Evolutionary conservation across 805 yeast genomes (phyloP), one percentile per base, ranked within the genome.

Genomic region (Debaryomyces castellii): DNA sequence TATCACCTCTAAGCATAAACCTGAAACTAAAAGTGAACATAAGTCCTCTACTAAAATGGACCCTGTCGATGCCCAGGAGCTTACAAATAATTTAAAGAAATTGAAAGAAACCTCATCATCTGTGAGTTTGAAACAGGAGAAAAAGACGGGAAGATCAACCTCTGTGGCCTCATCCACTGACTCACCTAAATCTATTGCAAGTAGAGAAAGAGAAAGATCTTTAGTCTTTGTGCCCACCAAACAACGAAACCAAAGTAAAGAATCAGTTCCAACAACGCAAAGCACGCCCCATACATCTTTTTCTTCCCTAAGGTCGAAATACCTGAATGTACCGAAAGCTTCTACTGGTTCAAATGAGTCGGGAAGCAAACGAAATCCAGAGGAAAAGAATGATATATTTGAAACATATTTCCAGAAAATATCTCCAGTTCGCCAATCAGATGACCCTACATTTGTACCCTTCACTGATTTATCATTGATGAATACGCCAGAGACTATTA

Each of bases 401-500:
- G 38, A 46, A 20, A 21, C 39, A 17, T 30, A 20, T 16, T 39
- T 24, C 14, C 12, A 32, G 25, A 25, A 21, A 14, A 32, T 30
- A 30, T 21, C 23, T 12, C 42, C 39, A 9, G n/a, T 32, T n/a
- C n/a, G 17, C 4, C 16, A 16, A 22, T 18, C 39, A 4, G 40
- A 43, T 17, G 23, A 57, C 3, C 56, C 59, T 5, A 48, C 44
- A 3, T 64, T 56, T 39, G 45, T 43, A 7, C 60, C 65, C 1
- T 16, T 66, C 1, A 39, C 50, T n/a, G 59, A 59, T 39, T 50
- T 64, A 17, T 51, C 58, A 0, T 27, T 56, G 4, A 51, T 68
- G 21, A 71, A 71, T 45, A 40, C 60, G 2, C 45, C 49, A 10
- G 60, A 54, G n/a, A 40, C 54, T 1, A 50, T 70, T 45, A 51